Percentiles rank a stretch among this genome's conserved stretches.
Conservation (phyloP, 2,329 filamentous ascomycete species). For the Monosporascus sp. region DNA sequence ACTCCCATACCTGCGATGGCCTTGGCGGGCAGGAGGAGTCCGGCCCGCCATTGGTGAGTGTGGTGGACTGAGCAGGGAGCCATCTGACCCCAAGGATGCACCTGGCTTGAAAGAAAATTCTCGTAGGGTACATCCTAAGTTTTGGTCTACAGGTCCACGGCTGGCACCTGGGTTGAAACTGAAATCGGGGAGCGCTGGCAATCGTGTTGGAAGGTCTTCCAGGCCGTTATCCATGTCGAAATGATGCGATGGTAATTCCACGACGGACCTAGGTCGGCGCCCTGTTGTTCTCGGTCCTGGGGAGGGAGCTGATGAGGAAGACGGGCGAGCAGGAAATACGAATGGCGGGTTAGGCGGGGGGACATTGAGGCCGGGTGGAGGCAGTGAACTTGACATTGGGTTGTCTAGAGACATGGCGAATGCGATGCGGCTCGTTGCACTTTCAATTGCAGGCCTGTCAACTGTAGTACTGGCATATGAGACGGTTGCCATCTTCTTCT, state of each 20-base stretch:
- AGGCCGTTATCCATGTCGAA: constrained; percentile 13
- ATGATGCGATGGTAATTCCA: constrained; percentile 31
- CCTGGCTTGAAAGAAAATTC: constrained; percentile 54
- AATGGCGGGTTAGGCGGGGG: constrained; percentile 60
- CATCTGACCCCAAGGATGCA: constrained; percentile 14
- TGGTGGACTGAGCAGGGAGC: constrained; percentile 47
- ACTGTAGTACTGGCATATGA: constrained; percentile 32
- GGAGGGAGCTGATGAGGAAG: constrained; percentile 42
- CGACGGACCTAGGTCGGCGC: constrained; percentile 48
- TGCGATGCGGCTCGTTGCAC: constrained; percentile 17
- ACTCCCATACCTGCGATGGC: constrained; percentile 75
- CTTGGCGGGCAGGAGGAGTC: constrained; percentile 55
- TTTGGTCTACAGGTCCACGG: constrained; percentile 23
- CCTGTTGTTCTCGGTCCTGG: constrained; percentile 43
- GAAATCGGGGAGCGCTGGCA: constrained; percentile 27
- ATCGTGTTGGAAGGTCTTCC: constrained; percentile 10
- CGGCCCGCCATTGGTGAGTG: constrained; percentile 34
- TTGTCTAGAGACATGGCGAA: constrained; percentile 25
- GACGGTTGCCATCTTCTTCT: constrained; percentile 27
- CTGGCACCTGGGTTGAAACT: constrained; percentile 28
- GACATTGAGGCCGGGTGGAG: constrained; percentile 30
- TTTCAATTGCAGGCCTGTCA: constrained; percentile 18
- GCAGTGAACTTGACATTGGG: constrained; percentile 24
- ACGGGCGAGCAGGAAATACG: constrained; percentile 51
- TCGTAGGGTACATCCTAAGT: constrained; percentile 38